These are phyloP conservation scores for Pseudonitzschia delicatissima DNA, from an alignment of 108 stramenopile species.

Conservation along the genomic window DNA sequence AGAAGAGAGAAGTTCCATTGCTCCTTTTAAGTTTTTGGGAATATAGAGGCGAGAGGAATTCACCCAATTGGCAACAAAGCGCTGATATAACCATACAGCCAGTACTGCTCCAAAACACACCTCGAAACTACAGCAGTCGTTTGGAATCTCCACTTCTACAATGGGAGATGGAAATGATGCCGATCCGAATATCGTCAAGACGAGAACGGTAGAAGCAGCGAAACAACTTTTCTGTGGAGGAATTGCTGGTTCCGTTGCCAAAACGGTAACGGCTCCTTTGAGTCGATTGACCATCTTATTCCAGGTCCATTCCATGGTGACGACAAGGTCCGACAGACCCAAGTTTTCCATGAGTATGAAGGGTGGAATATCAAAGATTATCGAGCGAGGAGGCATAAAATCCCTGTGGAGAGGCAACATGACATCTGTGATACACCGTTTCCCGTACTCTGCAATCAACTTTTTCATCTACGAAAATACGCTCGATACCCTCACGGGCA, in stretches of 20 bases:
- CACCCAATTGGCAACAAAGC: no score
- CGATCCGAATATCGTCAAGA: conserved; percentile 22
- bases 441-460: conserved; percentile 93
- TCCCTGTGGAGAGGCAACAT: conserved; percentile 94
- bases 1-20: no score
- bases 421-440: conserved; percentile 89
- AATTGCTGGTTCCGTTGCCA: conserved; percentile 89
- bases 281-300: conserved; percentile 87
- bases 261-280: conserved; percentile 91
- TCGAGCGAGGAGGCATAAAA: conserved; percentile 79
- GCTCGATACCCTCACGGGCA: conserved; percentile 65
- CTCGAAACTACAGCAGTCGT: no score
- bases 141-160: no score
- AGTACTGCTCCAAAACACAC: no score
- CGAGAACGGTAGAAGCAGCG: conserved; percentile 64
- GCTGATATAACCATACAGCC: no score
- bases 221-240: conserved; percentile 94
- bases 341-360: conserved; percentile 72
- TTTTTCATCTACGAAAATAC: conserved; percentile 88
- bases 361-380: conserved; percentile 71
- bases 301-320: conserved; percentile 92
- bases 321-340: conserved; percentile 76
- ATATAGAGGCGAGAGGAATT: no score
- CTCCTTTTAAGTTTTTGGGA: no score
- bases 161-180: conserved; percentile 2